Evolutionary conservation across 768 basidiomycete species (phyloP), one percentile per base, ranked within the genome.

Genomic region (Tephrocybe rancida): DNA sequence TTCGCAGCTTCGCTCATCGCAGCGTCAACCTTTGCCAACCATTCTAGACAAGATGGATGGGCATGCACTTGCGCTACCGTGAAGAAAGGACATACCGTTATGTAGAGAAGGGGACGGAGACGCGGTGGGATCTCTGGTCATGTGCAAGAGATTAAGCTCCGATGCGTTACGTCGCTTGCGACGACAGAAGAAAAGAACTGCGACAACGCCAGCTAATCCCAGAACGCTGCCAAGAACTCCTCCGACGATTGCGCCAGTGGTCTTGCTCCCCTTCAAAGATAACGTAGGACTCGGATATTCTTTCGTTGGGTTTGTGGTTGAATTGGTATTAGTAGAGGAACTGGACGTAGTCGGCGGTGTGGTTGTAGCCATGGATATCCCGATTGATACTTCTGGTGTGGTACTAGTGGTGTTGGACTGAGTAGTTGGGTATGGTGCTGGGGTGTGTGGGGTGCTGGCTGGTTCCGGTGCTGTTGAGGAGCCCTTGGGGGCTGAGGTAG

Each of bases 1-100:
- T 22, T 49, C 24, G 42, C 50, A 9, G 56, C 29, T 41, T 53
- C 56, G n/a, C 32, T 11, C 43, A 41, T 45, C 13, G 50, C 56
- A 21, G 44, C 14, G 14, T 53, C 52, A 6, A 53, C 22, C 29
- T 26, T 34, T 7, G 44, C 19, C n/a, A 14, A 41, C 52, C 42
- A 54, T 27, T 53, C 56, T 57, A 32, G 21, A 19, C n/a, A n/a
- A n/a, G n/a, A 39, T 38, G 24, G 39, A 29, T 39, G 7, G 35
- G 22, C 18, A 29, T 19, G 3, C 21, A 8, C 18, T 5, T 37
- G 35, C 8, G 10, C 32, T 4, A 22, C 5, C 3, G 21, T 13
- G 6, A 41, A 21, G 7, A 7, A 6, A 19, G 32, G 21, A 34
- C 50, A 14, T 48, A 48, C 55, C 50, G n/a, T 52, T 41, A 37